Evolutionary conservation across 345 rosid species (phyloP), one percentile per base, ranked within the genome.

Genomic region (Citrus reticulata): DNA sequence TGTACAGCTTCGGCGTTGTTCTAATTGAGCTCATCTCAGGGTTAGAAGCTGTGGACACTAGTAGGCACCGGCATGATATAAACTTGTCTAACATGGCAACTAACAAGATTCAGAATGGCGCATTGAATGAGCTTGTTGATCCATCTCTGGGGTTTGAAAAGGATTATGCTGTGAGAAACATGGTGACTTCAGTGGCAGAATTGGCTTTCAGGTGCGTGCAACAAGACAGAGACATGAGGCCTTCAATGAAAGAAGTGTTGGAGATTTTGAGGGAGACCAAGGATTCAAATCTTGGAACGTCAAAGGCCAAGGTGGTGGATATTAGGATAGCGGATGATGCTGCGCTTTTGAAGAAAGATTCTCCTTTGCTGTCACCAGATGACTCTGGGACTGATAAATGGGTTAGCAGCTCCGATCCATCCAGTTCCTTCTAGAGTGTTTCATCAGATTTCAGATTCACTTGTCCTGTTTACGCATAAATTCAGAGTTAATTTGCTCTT

Each of bases 1-100:
- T 95, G 0, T 95, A 93, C 64, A 95, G 98, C 72, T 95, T 93
- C 19, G 98, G 98, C 11, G 98, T 95, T 0, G 98, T 95, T 51
- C 77, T 95, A 72, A 73, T 88, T 3, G 97, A 95, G 82, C 90
- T 95, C 5, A 74, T 95, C 40, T 92, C 97, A 7, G 85, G 94
- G 1, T 81, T 90, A 70, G 73, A 79, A 61, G 95, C 98, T 2
- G 98, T 95, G 16, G 98, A 95, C 68, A 88, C 87, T 9, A 89
- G 63, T 35, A 85, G 98, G 81, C 87, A 88, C 42, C 84, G 87
- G 10, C 89, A 87, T 2, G 95, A 95, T 20, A 87, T 95, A 35
- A 95, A 92, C 75, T 82, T 95, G 73, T 87, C 97, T 0, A 92
- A 74, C 87, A 91, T 95, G 98, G 98, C 98, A 0, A 11, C 93